Evolutionary conservation across 257 asterid species (phyloP).

Genomic region (Nicotiana tomentosiformis): DNA sequence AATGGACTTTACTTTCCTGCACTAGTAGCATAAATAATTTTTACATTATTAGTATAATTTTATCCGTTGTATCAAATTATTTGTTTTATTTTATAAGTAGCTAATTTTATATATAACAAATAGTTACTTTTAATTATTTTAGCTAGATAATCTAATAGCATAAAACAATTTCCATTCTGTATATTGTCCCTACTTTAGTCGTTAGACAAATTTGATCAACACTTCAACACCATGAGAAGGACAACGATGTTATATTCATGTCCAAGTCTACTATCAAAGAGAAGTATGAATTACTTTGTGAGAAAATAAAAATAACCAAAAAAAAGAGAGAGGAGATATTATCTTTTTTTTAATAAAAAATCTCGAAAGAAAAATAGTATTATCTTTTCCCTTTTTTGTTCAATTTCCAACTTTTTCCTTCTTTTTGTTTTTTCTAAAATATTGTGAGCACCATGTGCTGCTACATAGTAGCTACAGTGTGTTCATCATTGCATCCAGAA

Average conservation of each 20-base stretch:
- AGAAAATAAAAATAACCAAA: not conserved
- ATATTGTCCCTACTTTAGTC: no score
- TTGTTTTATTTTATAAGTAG: no score
- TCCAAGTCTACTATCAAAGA: not conserved
- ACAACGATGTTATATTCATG: not conserved
- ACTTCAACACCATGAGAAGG: not conserved
- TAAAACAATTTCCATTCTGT: no score
- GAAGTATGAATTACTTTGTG: not conserved
- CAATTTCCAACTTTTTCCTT: not conserved
- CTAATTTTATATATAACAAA: no score
- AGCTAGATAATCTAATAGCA: no score
- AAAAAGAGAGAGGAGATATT: not conserved
- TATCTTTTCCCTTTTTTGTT: not conserved
- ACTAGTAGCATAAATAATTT: no score
- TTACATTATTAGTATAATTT: no score
- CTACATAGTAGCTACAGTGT: not conserved
- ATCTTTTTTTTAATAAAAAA: not conserved
- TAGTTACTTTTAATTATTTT: no score
- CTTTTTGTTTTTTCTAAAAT: not conserved
- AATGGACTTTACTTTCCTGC: no score
- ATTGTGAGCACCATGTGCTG: constrained; percentile 6
- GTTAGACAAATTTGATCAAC: not conserved
- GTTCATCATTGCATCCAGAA: constrained; percentile 1
- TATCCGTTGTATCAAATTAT: no score
- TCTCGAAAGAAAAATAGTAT: no score